Evolutionary conservation across 768 basidiomycete genomes (phyloP).

Genomic region (Candolleomyces eurysporus): DNA sequence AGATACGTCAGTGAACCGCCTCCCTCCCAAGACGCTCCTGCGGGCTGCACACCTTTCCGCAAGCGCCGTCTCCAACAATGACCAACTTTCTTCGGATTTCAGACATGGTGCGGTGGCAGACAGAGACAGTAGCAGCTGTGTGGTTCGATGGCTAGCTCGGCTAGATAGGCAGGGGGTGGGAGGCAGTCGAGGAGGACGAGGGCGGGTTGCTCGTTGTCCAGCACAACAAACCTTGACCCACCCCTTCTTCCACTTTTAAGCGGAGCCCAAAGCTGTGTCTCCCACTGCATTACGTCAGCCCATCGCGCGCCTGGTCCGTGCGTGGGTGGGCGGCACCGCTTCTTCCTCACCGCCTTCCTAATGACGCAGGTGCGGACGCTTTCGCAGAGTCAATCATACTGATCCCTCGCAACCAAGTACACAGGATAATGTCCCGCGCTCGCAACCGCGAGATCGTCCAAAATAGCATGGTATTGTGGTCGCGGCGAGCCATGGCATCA

Average conservation of each 20-base stretch:
- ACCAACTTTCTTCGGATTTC: slow-evolving; percentile 99
- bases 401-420: too few species aligned
- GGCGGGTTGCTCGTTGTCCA: neutral
- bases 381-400: too few species aligned
- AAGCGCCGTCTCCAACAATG: slow-evolving; percentile 98
- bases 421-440: too few species aligned
- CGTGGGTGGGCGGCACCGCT: neutral
- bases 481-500: too few species aligned
- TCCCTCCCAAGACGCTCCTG: neutral
- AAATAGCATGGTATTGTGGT: too few species aligned
- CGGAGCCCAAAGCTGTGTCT: neutral
- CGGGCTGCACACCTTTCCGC: slow-evolving; percentile 68
- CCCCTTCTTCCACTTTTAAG: neutral
- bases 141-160: too few species aligned
- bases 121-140: too few species aligned
- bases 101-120: slow-evolving; percentile 57
- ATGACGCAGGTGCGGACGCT: too few species aligned
- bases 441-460: too few species aligned
- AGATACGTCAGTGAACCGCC: too few species aligned
- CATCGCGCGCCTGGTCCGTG: neutral
- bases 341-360: too few species aligned
- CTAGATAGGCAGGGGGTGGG: too few species aligned
- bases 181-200: neutral
- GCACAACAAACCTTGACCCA: neutral
- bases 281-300: neutral